Evolutionary conservation across 495 filamentous ascomycete species (phyloP).

Genomic region (Aspergillus heteromorphus): DNA sequence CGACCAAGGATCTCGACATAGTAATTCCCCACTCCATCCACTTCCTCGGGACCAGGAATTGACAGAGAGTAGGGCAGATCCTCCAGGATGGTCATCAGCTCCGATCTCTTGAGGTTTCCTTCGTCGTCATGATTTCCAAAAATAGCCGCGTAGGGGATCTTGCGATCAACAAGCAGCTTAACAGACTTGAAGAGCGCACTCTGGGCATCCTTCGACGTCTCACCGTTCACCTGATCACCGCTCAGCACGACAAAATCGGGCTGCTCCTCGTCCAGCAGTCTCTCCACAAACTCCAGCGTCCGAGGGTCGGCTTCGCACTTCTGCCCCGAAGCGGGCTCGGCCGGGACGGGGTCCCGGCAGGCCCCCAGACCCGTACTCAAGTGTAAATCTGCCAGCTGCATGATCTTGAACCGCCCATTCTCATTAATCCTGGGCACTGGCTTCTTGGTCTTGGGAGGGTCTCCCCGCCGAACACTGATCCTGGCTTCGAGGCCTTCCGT

Average conservation of each 20-base stretch:
- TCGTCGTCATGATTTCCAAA: conserved; percentile 99
- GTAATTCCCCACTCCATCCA: conserved; percentile 93
- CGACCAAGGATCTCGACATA: conserved; percentile 83
- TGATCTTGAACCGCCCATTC: conserved; percentile 93
- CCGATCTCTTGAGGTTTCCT: conserved; percentile 66
- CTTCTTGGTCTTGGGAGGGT: conserved; percentile 50
- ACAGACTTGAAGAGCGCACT: conserved; percentile 92
- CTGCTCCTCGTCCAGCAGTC: conserved; percentile 80
- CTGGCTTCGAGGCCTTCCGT: conserved; percentile 61
- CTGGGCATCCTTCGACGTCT: conserved; percentile 86
- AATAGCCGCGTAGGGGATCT: conserved; percentile 88
- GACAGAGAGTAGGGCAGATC: conserved; percentile 86
- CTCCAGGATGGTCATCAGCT: conserved; percentile 79
- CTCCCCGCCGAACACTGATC: conserved; percentile 71
- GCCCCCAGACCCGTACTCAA: conserved; percentile 79
- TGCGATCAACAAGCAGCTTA: conserved; percentile 75
- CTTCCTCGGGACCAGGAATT: conserved; percentile 67
- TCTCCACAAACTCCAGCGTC: conserved; percentile 82
- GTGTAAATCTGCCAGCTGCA: conserved; percentile 90
- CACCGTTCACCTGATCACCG: conserved; percentile 94
- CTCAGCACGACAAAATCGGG: conserved; percentile 87
- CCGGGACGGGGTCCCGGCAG: conserved; percentile 79
- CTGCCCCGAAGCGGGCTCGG: conserved; percentile 56
- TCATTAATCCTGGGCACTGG: conserved; percentile 71
- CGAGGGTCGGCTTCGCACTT: conserved; percentile 86